Base-by-base conservation (phyloP, 2,329 filamentous ascomycete genomes). In the Amauroascus verrucosus region DNA sequence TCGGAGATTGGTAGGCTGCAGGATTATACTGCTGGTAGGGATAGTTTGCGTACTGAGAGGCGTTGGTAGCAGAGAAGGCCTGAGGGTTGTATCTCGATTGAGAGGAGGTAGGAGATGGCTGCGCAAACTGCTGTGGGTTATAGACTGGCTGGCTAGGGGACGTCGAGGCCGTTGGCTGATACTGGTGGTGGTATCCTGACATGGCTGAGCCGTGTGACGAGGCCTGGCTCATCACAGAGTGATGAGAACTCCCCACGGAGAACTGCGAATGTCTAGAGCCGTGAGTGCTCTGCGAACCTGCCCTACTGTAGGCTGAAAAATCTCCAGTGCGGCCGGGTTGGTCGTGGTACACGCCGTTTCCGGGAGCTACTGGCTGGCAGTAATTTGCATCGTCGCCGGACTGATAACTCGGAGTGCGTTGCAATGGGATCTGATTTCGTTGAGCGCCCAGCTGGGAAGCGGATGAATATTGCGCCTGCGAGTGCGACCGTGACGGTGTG, bases 331-430 rank as follows among this genome's bases (percentile, higher is more conserved):
- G 66, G 54, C 62, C 63, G 14, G 62, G 37, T 38, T 61, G 60
- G 44, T 63, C 59, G 28, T 60, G 60, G 41, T 61, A 60, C 32
- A n/a, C 43, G 22, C 51, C 40, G 28, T 35, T 44, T 46, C 33
- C 38, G 28, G 20, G 13, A 8, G 63, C 50, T 16, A 3, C 26
- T n/a, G 38, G 20, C 26, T 51, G 48, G 20, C 18, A 70, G 53
- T 82, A 80, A 47, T 73, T 70, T 46, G 76, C 73, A 66, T 91
- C 86, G 67, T 93, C 87, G 59, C 84, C 86, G 60, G 77, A 81
- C 67, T 88, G 83, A 72, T 87, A 89, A 72, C 85, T 91, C 47
- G 80, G 78, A 59, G 81, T 78, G 59, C 85, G 77, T 56, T 71
- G 71, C 57, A 74, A 66, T 43, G 69, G 62, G 55, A 67, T 66